Percentiles rank a stretch among this genome's conserved stretches.
Conservation (phyloP, 768 basidiomycete species). For the Tricholoma furcatifolium region DNA sequence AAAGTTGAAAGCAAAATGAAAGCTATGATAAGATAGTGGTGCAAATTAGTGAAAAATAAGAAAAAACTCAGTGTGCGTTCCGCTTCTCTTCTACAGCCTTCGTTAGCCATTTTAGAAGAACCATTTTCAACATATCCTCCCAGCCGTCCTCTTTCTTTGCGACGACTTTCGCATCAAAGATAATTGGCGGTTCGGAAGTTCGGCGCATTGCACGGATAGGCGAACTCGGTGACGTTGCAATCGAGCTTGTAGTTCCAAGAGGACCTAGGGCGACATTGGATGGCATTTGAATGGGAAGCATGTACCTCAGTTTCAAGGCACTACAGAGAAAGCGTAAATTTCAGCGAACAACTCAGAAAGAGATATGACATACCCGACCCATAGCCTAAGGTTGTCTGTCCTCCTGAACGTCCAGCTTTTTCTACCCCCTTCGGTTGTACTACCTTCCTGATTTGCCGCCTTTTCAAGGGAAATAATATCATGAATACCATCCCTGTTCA, state of each 20-base stretch:
- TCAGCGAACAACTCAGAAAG: neutral
- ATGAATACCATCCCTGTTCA: slow-evolving; percentile 74
- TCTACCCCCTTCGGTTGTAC: slow-evolving; percentile 39
- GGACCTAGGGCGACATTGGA: slow-evolving; percentile 27
- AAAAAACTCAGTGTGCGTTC: slow-evolving; percentile 19
- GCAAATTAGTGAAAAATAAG: neutral
- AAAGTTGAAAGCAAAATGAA: neutral
- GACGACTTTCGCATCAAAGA: slow-evolving; percentile 73
- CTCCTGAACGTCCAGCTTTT: slow-evolving; percentile 83
- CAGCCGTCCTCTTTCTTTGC: slow-evolving; percentile 77
- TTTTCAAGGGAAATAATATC: slow-evolving; percentile 71
- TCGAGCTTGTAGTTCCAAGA: slow-evolving; percentile 15
- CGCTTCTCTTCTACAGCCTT: slow-evolving; percentile 68
- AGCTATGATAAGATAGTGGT: neutral
- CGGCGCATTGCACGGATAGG: slow-evolving; percentile 32
- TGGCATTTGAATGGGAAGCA: slow-evolving; percentile 64
- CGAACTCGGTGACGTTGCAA: slow-evolving; percentile 26
- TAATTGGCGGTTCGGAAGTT: slow-evolving; percentile 46
- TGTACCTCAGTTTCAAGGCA: slow-evolving; percentile 81
- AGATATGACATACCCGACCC: slow-evolving; percentile 65
- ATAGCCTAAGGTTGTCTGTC: slow-evolving; percentile 82
- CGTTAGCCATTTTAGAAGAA: slow-evolving; percentile 64
- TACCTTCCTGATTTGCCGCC: slow-evolving; percentile 34
- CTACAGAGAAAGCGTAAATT: slow-evolving; percentile 30
- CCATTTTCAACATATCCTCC: slow-evolving; percentile 73